Base-by-base conservation (phyloP, 805 yeast genomes). In the Wickerhamomyces chaumierensis region DNA sequence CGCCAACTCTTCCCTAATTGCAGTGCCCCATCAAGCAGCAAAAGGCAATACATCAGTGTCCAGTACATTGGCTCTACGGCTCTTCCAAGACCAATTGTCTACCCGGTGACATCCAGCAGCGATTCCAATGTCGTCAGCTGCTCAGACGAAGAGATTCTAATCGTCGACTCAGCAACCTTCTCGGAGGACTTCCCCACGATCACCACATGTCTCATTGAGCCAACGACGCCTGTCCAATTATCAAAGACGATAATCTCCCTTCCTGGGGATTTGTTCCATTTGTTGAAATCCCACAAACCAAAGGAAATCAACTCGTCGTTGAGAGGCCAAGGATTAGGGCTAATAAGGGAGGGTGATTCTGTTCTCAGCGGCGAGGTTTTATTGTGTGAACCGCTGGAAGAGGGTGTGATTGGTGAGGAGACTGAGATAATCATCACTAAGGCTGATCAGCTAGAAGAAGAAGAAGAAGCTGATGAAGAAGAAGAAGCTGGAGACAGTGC, bases 361-460 rank as follows among this genome's bases (percentile, higher is more conserved):
- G 46, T 28, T 21, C 35, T 40, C 14, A 27, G 25, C 21, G 81
- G 81, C 17, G 49, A 51, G 6, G 68, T 84, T 3, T 48, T 71
- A 3, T 66, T 78, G 18, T 74, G 86, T 53, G 94, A 83, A 47
- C 94, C 94, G 0, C 66, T 74, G 2, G 73, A 70, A 33, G 94
- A 83, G 52, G 95, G 95, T 1, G 46, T 54, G 6, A 48, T 81
- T 1, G 55, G 60, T 17, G 40, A 45, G 2, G 55, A 57, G 2
- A 77, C 90, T 0, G 62, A 62, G n/a, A 58, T 84, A 3, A 68
- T 77, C 3, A 57, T 82, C 23, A 69, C 78, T 15, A 69, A 66
- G 42, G 48, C 44, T 31, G 36, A 42, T 13, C 4, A 5, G 2
- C 5, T 25, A 5, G 16, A 16, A 7, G 32, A 36, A 6, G 39